These are phyloP conservation scores for Sarocladiaceae sp. DNA, from an alignment of 2,329 filamentous ascomycete species.

Conservation along the genomic window DNA sequence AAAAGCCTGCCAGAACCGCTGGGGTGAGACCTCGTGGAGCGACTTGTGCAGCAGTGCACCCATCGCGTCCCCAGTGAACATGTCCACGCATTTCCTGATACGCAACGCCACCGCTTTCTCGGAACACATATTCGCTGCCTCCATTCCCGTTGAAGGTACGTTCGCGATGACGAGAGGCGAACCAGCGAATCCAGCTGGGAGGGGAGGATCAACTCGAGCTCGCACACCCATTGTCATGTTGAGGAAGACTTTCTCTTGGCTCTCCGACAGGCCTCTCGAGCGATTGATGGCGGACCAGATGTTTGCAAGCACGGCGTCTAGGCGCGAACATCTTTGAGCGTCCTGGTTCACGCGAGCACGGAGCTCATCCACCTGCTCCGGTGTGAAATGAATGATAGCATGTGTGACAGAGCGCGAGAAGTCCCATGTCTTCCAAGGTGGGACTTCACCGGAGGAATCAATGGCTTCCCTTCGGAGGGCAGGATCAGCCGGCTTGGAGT, in stretches of 20 bases:
- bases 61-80: slow-evolving; percentile 6
- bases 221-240: background rate
- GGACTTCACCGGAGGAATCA: background rate
- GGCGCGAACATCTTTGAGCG: background rate
- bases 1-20: slow-evolving; percentile 22
- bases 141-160: slow-evolving; percentile 13
- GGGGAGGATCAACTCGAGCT: background rate
- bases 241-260: slow-evolving; percentile 8
- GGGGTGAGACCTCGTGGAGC: slow-evolving; percentile 18
- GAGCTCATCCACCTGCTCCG: slow-evolving; percentile 13
- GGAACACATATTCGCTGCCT: background rate
- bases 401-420: slow-evolving; percentile 15
- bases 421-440: slow-evolving; percentile 17
- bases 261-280: slow-evolving; percentile 12
- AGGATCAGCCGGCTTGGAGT: background rate
- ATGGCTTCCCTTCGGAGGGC: slow-evolving; percentile 1
- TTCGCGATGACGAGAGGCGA: slow-evolving; percentile 20
- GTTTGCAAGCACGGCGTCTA: slow-evolving; percentile 19
- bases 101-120: background rate
- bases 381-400: slow-evolving; percentile 16
- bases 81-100: background rate
- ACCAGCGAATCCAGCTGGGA: slow-evolving; percentile 13
- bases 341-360: slow-evolving; percentile 1
- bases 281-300: slow-evolving; percentile 20
- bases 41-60: slow-evolving; percentile 15